phyloP scores from a whole-genome alignment of 306 rosid species.

The Lagenaria siceraria region DNA sequence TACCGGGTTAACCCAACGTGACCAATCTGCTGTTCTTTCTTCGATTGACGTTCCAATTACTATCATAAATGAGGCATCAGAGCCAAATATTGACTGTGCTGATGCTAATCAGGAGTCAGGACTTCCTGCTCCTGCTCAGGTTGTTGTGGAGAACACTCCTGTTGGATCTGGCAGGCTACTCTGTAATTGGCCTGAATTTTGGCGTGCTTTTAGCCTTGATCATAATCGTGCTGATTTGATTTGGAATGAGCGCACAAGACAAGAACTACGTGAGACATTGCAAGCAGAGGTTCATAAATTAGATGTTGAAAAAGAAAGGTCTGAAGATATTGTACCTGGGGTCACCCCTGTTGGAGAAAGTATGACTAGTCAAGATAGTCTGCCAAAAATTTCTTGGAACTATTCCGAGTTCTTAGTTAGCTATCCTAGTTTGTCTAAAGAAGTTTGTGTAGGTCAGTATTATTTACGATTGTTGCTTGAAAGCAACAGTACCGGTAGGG shows the following conservation, averaged over 20 bases:
- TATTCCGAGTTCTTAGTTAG: slow-evolving; percentile 82
- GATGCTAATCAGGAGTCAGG: slow-evolving; percentile 48
- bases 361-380: slow-evolving; percentile 49
- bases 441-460: slow-evolving; percentile 98
- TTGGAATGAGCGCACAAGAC: slow-evolving; percentile 99
- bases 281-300: slow-evolving; percentile 96
- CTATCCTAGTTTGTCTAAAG: slow-evolving; percentile 93
- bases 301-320: slow-evolving; percentile 96
- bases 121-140: slow-evolving; percentile 99
- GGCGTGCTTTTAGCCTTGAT: slow-evolving; percentile 95
- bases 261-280: slow-evolving; percentile 89
- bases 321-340: slow-evolving; percentile 94
- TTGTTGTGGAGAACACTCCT: slow-evolving; percentile 91
- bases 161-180: slow-evolving; percentile 96
- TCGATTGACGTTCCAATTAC: slow-evolving; percentile 32
- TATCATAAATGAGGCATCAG: slow-evolving; percentile 32
- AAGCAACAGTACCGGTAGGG: slow-evolving; percentile 90
- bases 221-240: slow-evolving; percentile 99
- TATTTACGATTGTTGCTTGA: slow-evolving; percentile 92
- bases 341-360: slow-evolving; percentile 41
- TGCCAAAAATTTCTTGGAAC: slow-evolving; percentile 94
- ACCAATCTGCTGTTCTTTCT: slow-evolving; percentile 27
- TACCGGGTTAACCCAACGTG: slow-evolving; percentile 33
- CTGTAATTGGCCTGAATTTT: slow-evolving; percentile 97
- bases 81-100: slow-evolving; percentile 38